phyloP scores from a whole-genome alignment of 1,284 basidiomycete genomes.

The Ustilago esculenta region DNA sequence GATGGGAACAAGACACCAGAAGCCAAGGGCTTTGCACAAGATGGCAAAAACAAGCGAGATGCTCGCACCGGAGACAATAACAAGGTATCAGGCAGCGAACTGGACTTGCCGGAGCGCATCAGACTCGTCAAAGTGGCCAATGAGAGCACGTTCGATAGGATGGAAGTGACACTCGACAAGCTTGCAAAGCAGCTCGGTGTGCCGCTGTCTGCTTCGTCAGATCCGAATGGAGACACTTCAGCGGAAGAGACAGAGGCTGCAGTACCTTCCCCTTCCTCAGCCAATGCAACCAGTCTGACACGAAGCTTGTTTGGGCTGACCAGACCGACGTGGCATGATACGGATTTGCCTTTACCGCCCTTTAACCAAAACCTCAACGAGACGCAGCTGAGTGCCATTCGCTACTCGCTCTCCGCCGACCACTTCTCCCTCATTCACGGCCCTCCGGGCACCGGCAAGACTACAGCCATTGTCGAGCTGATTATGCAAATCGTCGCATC shows the following conservation, averaged over 20 bases:
- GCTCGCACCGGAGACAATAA: constrained; percentile 64
- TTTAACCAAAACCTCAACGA: constrained; percentile 81
- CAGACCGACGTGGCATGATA: constrained; percentile 39
- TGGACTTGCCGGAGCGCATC: constrained; percentile 84
- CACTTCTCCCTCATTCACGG: constrained; percentile 95
- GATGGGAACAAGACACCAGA: constrained; percentile 17
- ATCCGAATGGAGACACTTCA: constrained; percentile 18
- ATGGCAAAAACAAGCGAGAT: constrained; percentile 30
- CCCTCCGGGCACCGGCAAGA: constrained; percentile 76
- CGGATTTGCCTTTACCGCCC: constrained; percentile 69
- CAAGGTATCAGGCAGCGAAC: constrained; percentile 72
- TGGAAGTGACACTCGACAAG: constrained; percentile 45
- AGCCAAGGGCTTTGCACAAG: background rate
- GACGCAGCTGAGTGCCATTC: constrained; percentile 83
- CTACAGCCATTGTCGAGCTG: constrained; percentile 69
- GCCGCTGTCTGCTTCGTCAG: constrained; percentile 4
- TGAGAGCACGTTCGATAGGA: constrained; percentile 85
- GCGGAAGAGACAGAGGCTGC: constrained; percentile 24
- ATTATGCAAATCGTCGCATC: constrained; percentile 61
- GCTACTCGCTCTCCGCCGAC: constrained; percentile 75
- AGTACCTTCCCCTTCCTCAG: constrained; percentile 10
- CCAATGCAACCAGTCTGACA: constrained; percentile 52
- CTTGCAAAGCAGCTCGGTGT: constrained; percentile 42
- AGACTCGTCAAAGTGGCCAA: constrained; percentile 90
- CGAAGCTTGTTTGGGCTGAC: constrained; percentile 41